phyloP scores from a whole-genome alignment of 1,284 basidiomycete species.

The Butyriboletus appendiculatus region DNA sequence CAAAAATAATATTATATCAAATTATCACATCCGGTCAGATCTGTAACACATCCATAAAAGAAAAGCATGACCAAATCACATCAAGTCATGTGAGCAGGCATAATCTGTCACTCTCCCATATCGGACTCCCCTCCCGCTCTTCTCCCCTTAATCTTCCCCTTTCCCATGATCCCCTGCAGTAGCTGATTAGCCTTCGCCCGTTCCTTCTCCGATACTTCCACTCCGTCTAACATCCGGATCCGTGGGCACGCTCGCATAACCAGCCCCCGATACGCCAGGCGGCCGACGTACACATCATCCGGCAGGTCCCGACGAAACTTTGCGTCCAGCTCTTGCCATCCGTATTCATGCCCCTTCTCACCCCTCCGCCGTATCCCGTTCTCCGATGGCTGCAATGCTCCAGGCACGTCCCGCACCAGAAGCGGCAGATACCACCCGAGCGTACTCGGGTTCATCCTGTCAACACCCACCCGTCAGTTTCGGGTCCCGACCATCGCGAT shows the following conservation, averaged over 20 bases:
- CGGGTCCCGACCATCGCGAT: neutral
- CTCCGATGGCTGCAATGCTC: conserved; percentile 66
- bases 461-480: conserved; percentile 26
- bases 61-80: conserved; percentile 18
- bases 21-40: conserved; percentile 16
- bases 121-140: conserved; percentile 16
- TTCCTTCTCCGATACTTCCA: conserved; percentile 79
- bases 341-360: conserved; percentile 33
- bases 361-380: conserved; percentile 31
- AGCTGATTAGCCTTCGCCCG: conserved; percentile 75
- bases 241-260: conserved; percentile 74
- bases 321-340: conserved; percentile 77
- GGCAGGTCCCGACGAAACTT: conserved; percentile 89
- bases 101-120: conserved; percentile 31
- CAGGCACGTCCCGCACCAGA: conserved; percentile 67
- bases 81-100: conserved; percentile 33
- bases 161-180: conserved; percentile 57
- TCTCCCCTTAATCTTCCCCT: conserved; percentile 36
- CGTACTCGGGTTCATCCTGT: conserved; percentile 92
- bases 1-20: conserved; percentile 15
- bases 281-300: conserved; percentile 81
- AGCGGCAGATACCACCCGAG: conserved; percentile 93
- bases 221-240: conserved; percentile 79
- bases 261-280: conserved; percentile 85
- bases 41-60: conserved; percentile 2